Evolutionary conservation across 2,329 filamentous ascomycete genomes (phyloP).

Genomic region (Fonsecaea pedrosoi): DNA sequence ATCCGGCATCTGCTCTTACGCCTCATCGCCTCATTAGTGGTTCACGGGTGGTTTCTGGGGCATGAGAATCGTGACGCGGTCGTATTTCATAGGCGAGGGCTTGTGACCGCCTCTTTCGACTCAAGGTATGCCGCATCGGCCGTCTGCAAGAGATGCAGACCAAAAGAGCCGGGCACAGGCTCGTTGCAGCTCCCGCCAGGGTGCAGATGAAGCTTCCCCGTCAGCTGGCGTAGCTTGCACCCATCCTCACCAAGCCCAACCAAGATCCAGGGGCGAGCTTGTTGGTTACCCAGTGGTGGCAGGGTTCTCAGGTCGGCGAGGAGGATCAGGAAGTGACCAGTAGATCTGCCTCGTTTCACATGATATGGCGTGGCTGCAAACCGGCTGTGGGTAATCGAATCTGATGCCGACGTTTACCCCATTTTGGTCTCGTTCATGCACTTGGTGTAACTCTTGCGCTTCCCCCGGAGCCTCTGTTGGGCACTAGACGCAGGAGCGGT

Average conservation of each 20-base stretch:
- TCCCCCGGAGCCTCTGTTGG: constrained; percentile 3
- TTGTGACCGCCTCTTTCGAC: constrained; percentile 4
- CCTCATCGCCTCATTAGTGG: neutral
- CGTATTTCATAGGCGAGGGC: constrained; percentile 5
- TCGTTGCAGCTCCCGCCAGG: neutral
- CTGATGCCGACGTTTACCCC: constrained; percentile 7
- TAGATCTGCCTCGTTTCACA: constrained; percentile 5
- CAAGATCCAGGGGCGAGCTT: neutral
- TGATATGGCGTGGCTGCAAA: constrained; percentile 3
- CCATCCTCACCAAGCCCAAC: neutral
- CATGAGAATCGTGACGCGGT: neutral
- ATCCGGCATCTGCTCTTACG: constrained; percentile 1
- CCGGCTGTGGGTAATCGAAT: neutral
- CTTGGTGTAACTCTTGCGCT: neutral
- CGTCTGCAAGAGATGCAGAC: constrained; percentile 3
- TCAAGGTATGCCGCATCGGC: neutral
- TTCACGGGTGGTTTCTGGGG: neutral
- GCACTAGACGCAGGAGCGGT: neutral
- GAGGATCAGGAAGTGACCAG: neutral
- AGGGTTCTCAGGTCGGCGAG: neutral
- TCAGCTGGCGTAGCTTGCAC: neutral
- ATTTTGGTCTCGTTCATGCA: constrained; percentile 1
- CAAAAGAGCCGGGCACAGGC: neutral
- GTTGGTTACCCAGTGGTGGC: neutral
- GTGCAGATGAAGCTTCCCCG: neutral